A percentile compares a stretch with the other conserved stretches of the same genome.
These are phyloP conservation scores for Nicotiana rustica DNA, from an alignment of 305 asterid genomes.

Conservation along the genomic window DNA sequence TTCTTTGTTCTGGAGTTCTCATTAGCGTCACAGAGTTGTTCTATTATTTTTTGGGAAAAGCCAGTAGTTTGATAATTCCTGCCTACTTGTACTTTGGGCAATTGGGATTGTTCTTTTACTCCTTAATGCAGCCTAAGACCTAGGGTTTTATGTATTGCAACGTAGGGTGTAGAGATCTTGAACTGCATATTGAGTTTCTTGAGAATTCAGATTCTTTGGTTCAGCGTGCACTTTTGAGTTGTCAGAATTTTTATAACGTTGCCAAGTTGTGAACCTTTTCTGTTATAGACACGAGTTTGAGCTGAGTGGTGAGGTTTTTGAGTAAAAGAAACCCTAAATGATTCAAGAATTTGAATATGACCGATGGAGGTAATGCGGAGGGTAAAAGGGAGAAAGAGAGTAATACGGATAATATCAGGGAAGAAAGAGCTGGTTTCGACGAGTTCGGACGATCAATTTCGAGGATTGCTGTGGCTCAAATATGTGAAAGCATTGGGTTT, in stretches of 20 bases:
- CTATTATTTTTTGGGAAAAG: neutral
- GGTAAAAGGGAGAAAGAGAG: conserved; percentile 54
- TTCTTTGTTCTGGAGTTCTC: neutral
- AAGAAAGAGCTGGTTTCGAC: conserved; percentile 51
- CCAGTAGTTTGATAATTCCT: neutral
- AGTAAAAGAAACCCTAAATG: conserved; percentile 54
- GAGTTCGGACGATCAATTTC: conserved; percentile 76
- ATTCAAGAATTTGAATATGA: conserved; percentile 84
- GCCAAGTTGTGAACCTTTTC: conserved; percentile 4
- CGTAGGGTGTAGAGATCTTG: neutral
- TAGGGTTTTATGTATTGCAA: conserved; percentile 10
- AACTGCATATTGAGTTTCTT: neutral
- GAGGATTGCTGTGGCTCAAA: conserved; percentile 79
- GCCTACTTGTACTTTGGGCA: conserved; percentile 24
- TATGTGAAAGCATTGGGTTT: conserved; percentile 79
- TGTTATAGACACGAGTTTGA: neutral
- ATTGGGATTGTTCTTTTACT: neutral
- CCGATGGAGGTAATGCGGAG: conserved; percentile 82
- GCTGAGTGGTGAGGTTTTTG: conserved; percentile 44
- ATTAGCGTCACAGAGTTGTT: too few species aligned
- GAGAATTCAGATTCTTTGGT: neutral
- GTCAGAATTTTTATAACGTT: neutral
- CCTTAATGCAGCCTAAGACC: conserved; percentile 24
- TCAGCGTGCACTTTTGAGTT: neutral
- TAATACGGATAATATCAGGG: conserved; percentile 20